Evolutionary conservation across 2,329 filamentous ascomycete genomes (phyloP), one percentile per base, ranked within the genome.

Genomic region (Exophiala dermatitidis): DNA sequence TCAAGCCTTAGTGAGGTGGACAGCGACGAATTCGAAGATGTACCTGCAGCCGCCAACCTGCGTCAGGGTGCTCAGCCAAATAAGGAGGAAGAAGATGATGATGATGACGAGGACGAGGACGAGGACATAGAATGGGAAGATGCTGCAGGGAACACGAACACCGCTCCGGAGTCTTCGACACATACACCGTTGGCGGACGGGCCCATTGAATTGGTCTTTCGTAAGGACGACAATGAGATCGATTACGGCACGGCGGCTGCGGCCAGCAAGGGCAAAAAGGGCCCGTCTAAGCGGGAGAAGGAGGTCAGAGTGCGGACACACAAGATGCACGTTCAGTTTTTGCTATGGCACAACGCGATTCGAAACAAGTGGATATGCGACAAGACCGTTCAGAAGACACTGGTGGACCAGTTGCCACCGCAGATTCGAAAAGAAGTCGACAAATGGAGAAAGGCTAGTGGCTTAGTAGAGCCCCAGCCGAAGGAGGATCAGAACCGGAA

Each of bases 301-400:
- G 80, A 83, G 56, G 86, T 91, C 52, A 80, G 93, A 29, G 79
- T 84, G 33, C 78, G 83, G 2, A 90, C 89, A 0, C 93, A 98
- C 69, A 87, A 88, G 62, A 77, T 95, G 61, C 93, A 98, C 69
- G 90, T 97, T 1, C 84, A 94, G 66, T 81, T 83, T 48, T 74
- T 98, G 10, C 78, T 98, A 55, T 96, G 86, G 77, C 90, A 97
- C 67, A 97, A 97, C 65, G 81, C 88, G 0, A 71, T 93, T 9
- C 82, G 88, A 40, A 96, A 97, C 67, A 76, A 81, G 0, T 97
- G 91, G 85, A 72, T 90, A 19, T 88, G 88, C 61, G 87, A 97
- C 63, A 68, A 77, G 2, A 80, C 86, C 57, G 76, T 94, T 0
- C 88, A 93, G 57, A 81, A 83, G 7, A 85, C 83, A 10, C 75